Evolutionary conservation across 306 rosid genomes (phyloP), one percentile per base, ranked within the genome.

Genomic region (Trifolium fragiferum): DNA sequence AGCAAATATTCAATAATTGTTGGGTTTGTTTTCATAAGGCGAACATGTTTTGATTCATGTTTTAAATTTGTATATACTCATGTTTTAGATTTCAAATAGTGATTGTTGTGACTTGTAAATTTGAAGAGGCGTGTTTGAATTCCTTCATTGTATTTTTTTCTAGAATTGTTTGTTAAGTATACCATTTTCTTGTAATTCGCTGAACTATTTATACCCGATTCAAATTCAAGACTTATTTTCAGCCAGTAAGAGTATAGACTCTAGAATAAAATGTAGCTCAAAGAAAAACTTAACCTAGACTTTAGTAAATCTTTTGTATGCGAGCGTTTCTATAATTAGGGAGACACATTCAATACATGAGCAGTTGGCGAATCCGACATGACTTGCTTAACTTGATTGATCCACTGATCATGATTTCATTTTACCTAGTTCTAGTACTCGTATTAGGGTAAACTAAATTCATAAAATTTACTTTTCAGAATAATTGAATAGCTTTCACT

Each of bases 111-210:
- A 21, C 57, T 33, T 65, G 50, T 38, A 51, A 38, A 21, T 60
- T 60, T 60, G 12, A 57, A 60, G 55, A 58, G 68, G 67, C 40
- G 47, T 59, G 40, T 67, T 27, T 68, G 76, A 68, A 60, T 68
- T 67, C 27, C 76, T 50, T 80, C 61, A 18, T 7, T 57, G 27
- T 66, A 32, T 58, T 66, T 25, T 66, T 73, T 23, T 54, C 61
- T 18, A 46, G 19, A 35, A 33, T 21, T 57, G 43, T 73, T 47
- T 43, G 49, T 63, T 20, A 13, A 30, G 13, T 55, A 43, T 54
- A 72, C 65, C 62, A 66, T 37, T 65, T 55, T 66, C 55, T 53
- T 66, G 44, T 46, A 58, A 44, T 35, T 66, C 1, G 9, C 27
- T 8, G 40, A 73, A 71, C 59, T 6, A 41, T 72, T 53, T 41